These are phyloP conservation scores for Ceratobasidium sp. DNA, from an alignment of 1,284 basidiomycete species.

Conservation along the genomic window DNA sequence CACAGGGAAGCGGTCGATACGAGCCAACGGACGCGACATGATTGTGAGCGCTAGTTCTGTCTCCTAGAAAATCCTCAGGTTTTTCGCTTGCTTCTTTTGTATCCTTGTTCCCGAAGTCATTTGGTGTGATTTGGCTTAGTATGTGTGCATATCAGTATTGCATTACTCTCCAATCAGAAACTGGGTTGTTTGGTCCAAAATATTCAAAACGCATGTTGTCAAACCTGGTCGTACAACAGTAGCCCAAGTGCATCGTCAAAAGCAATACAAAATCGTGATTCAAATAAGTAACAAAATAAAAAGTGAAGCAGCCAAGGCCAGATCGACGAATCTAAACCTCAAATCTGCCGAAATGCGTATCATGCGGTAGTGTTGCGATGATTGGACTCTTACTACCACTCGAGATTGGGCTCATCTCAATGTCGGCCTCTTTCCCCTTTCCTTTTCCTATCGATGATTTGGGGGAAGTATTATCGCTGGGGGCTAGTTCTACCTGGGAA, in stretches of 20 bases:
- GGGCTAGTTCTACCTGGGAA: not conserved
- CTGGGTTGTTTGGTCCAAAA: not conserved
- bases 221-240: no score
- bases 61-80: not conserved
- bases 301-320: not conserved
- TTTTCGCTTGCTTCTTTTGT: not conserved
- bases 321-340: not conserved
- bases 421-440: conserved; percentile 13
- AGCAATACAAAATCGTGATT: not conserved
- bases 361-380: not conserved
- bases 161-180: not conserved
- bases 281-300: conserved; percentile 3
- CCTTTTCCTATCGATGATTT: conserved; percentile 16
- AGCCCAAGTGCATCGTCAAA: no score
- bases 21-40: conserved; percentile 74
- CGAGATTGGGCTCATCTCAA: conserved; percentile 30
- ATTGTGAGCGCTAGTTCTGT: conserved; percentile 64
- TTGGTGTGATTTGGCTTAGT: not conserved
- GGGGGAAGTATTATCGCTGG: not conserved
- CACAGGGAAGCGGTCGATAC: conserved; percentile 64
- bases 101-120: not conserved
- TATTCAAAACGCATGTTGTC: not conserved
- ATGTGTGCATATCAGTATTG: not conserved
- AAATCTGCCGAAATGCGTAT: conserved; percentile 25
- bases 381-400: conserved; percentile 17